Conservation (phyloP, 2,329 filamentous ascomycete genomes). For the Exophiala sp. region DNA sequence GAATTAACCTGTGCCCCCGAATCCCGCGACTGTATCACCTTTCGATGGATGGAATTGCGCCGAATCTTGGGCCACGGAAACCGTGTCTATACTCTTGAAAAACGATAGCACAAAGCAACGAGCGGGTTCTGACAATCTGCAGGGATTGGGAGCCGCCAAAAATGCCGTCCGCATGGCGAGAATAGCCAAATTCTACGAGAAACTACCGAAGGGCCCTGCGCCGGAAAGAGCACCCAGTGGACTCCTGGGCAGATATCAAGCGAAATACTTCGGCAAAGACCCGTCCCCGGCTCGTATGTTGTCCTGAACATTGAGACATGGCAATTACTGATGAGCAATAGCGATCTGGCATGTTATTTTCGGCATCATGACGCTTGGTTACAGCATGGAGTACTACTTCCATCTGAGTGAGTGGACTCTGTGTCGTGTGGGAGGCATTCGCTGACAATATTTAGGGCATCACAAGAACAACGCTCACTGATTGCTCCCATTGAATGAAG, state of each 20-base stretch:
- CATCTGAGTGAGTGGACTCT: slow-evolving; percentile 72
- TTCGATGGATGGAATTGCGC: not conserved
- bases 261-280: slow-evolving; percentile 90
- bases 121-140: slow-evolving; percentile 24
- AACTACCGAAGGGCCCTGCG: slow-evolving; percentile 86
- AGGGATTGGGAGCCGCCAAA: slow-evolving; percentile 91
- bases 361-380: slow-evolving; percentile 72
- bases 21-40: not conserved
- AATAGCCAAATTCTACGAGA: slow-evolving; percentile 98
- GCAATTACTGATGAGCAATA: slow-evolving; percentile 38
- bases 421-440: not conserved
- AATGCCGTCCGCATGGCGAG: slow-evolving; percentile 97
- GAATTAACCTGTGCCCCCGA: not conserved
- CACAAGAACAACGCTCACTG: slow-evolving; percentile 99
- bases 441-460: slow-evolving; percentile 60
- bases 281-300: slow-evolving; percentile 77
- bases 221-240: slow-evolving; percentile 77
- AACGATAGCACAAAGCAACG: not conserved
- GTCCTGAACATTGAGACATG: slow-evolving; percentile 4
- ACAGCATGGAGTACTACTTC: slow-evolving; percentile 99
- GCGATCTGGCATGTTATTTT: slow-evolving; percentile 83
- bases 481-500: slow-evolving; percentile 37
- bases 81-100: no score
- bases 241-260: slow-evolving; percentile 79
- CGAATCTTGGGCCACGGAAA: not conserved